Evolutionary conservation across 345 rosid genomes (phyloP), one percentile per base, ranked within the genome.

Genomic region (Schrenkiella parvula): DNA sequence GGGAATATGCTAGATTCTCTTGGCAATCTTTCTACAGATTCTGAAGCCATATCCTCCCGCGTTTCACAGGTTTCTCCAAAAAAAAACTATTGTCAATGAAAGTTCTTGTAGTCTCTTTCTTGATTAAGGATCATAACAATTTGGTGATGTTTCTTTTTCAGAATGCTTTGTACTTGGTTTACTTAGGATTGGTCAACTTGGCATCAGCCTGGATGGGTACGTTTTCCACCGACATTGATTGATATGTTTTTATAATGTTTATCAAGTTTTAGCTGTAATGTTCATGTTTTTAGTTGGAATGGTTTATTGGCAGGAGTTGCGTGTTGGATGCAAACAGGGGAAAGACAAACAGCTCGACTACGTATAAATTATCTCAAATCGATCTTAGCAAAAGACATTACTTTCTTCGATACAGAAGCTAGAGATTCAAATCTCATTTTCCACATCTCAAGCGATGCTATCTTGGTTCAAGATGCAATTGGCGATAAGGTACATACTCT

Each of bases 271-370:
- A 14, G 25, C 3, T 6, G 1, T n/a, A n/a, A n/a, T n/a, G 29
- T 54, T 39, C 34, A 62, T 51, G 70, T 54, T 62, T 19, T 9
- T 1, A 31, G 42, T 38, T 61, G 31, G 38, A 61, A 37, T 31
- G 48, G 1, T 18, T 19, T 51, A 6, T 25, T 62, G 26, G 56
- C 71, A 72, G 77, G 77, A 54, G 77, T 73, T 44, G 41, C 71
- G 15, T 73, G 77, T 44, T 91, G 96, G 97, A 87, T 81, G 88
- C 93, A 87, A 80, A 89, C 93, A 18, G 91, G 90, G 60, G 91
- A 91, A 72, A 85, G 97, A 78, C 97, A 91, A 77, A 80, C 95
- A 3, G 81, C 89, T n/a, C 75, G 93, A 48, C 66, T 89, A 79
- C 85, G 90, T 38, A 67, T 82, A 21, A 78, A 81, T 78, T 86